phyloP scores from a whole-genome alignment of 768 basidiomycete species.

The Trametes cinnabarina region DNA sequence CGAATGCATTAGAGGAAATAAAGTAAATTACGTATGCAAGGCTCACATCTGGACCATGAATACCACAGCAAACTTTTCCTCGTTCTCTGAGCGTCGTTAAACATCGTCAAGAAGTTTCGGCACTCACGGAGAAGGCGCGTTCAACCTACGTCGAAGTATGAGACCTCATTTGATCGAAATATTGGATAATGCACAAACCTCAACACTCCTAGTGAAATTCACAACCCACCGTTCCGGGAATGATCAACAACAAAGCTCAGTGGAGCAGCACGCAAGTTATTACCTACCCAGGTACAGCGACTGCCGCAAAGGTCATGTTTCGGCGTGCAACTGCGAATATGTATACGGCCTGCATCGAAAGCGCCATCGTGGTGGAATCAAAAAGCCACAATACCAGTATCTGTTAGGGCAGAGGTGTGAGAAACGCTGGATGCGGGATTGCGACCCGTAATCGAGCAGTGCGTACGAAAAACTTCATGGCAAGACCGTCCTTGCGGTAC shows the following conservation, averaged over 20 bases:
- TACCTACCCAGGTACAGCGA: constrained; percentile 10
- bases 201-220: too few relatives aligned
- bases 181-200: too few relatives aligned
- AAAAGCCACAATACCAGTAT: constrained; percentile 8
- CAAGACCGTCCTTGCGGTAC: constrained; percentile 3
- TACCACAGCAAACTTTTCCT: constrained; percentile 4
- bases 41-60: constrained; percentile 14
- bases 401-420: background rate
- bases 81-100: background rate
- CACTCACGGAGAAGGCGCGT: constrained; percentile 14
- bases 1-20: background rate
- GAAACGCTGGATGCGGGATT: too few relatives aligned
- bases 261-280: background rate
- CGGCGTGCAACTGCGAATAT: constrained; percentile 9
- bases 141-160: background rate
- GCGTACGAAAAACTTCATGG: constrained; percentile 11
- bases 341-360: constrained; percentile 8
- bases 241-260: too few relatives aligned
- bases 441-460: background rate
- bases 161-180: background rate
- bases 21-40: too few relatives aligned
- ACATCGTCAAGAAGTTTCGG: background rate
- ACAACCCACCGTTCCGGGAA: background rate
- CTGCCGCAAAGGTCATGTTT: background rate
- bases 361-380: constrained; percentile 10